Percentiles rank a stretch among this genome's conserved stretches.
Conservation (phyloP, 108 stramenopile species). For the Cylindrotheca fusiformis region DNA sequence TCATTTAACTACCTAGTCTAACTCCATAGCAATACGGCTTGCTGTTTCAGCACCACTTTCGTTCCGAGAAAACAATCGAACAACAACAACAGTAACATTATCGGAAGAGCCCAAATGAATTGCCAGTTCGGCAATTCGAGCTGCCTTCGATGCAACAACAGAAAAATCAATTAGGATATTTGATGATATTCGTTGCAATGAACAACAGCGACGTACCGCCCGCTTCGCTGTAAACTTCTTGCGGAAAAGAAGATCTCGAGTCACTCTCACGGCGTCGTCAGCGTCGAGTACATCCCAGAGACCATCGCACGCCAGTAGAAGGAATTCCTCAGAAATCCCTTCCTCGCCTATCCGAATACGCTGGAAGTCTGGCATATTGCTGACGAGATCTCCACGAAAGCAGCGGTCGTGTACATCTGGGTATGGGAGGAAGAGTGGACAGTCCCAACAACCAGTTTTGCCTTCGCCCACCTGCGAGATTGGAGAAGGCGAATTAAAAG, state of each 20-base stretch:
- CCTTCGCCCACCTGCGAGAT: not conserved
- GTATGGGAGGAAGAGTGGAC: slow-evolving; percentile 61
- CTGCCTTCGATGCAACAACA: slow-evolving; percentile 30
- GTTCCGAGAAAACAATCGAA: slow-evolving; percentile 38
- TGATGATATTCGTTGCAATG: not conserved
- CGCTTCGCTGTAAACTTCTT: slow-evolving; percentile 63
- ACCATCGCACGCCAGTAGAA: slow-evolving; percentile 81
- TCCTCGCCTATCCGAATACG: slow-evolving; percentile 44
- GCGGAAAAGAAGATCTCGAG: slow-evolving; percentile 66
- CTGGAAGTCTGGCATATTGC: slow-evolving; percentile 57
- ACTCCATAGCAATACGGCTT: not conserved
- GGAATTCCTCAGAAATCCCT: slow-evolving; percentile 57
- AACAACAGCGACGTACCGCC: slow-evolving; percentile 38
- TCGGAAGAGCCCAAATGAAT: slow-evolving; percentile 81
- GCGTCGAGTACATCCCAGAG: slow-evolving; percentile 85
- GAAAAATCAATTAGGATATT: not conserved
- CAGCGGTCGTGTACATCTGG: slow-evolving; percentile 57
- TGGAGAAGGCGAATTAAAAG: slow-evolving; percentile 37
- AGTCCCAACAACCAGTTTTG: slow-evolving; percentile 40
- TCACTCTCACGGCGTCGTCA: slow-evolving; percentile 64
- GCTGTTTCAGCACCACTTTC: too few relatives aligned
- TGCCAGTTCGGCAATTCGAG: slow-evolving; percentile 79
- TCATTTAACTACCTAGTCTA: not conserved
- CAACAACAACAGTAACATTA: slow-evolving; percentile 80
- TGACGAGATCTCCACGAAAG: slow-evolving; percentile 78